Base-by-base conservation (phyloP, 129 eudicot species). In the Flaveria bidentis region DNA sequence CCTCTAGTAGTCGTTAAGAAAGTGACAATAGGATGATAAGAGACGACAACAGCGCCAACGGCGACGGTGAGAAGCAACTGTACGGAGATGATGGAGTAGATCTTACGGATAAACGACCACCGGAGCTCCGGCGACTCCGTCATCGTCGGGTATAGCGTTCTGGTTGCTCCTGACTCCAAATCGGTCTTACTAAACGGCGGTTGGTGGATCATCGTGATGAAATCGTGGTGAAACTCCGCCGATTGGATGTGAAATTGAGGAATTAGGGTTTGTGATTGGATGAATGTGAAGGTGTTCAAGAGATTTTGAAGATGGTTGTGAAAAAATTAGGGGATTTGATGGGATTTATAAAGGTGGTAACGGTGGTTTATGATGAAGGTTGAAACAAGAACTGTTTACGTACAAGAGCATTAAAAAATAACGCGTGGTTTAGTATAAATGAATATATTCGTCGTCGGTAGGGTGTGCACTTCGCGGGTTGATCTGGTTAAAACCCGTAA, bases 61-160 rank as follows among this genome's bases (percentile, higher is more conserved):
- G 87, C 92, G 60, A 92, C 74, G 8, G 96, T 92, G 45, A 88
- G 86, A n/a, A 92, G 87, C 78, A 89, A 66, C 62, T 92, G 98
- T 3, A 88, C 8, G 1, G 93, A 55, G 11, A 92, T 74, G 18
- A 92, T 92, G 0, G 96, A 76, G 57, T 92, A 92, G 1, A 92
- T 71, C 60, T 89, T 92, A 12, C 96, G 84, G 26, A 92, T 89
- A 76, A 92, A 89, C 4, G 88, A 83, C 97, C 97, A 92, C 51
- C 97, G 84, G 81, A 92, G 90, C 26, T 86, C 83, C 30, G 93
- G 96, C 12, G 81, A 73, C 78, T 92, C 97, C 66, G 73, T 28
- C 96, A 87, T 87, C 75, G 53, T 78, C 52, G 96, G 97, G 45
- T 92, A 92, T 51, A 92, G 81, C 36, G 77, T 81, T 65, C 65